These are phyloP conservation scores for Canavalia ensiformis DNA, from an alignment of 306 rosid species.

Conservation along the genomic window DNA sequence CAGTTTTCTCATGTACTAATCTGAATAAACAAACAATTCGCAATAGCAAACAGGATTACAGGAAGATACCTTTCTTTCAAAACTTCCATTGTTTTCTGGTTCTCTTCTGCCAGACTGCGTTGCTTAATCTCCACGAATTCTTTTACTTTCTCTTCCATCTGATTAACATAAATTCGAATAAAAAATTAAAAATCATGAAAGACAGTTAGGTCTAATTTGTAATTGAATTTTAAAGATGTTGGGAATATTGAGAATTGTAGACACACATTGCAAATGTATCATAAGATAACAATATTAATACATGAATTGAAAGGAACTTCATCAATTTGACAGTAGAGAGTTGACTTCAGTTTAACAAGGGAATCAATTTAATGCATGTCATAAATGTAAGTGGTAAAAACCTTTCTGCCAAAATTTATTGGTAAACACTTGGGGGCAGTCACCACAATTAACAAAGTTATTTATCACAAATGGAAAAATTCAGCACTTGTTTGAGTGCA, in stretches of 20 bases:
- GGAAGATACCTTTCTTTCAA: constrained; percentile 81
- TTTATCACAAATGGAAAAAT: constrained; percentile 1
- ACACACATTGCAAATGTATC: constrained; percentile 12
- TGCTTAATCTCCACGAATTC: constrained; percentile 98
- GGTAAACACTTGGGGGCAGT: constrained; percentile 6
- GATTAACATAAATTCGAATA: constrained; percentile 43
- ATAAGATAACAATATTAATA: constrained; percentile 23
- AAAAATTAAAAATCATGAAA: constrained; percentile 45
- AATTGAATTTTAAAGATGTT: constrained; percentile 26
- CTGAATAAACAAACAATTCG: constrained; percentile 36
- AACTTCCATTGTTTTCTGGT: constrained; percentile 90
- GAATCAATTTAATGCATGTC: background rate
- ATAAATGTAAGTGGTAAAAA: background rate
- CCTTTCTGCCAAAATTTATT: constrained; percentile 16
- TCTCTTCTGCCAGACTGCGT: constrained; percentile 96
- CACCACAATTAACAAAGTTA: constrained; percentile 4
- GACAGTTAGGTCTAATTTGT: background rate
- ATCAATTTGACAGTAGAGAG: constrained; percentile 30
- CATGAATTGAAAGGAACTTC: constrained; percentile 20
- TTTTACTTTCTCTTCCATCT: constrained; percentile 99
- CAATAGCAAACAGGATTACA: constrained; percentile 32
- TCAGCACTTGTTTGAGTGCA: background rate
- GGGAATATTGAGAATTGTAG: background rate
- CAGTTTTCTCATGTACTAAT: constrained; percentile 3
- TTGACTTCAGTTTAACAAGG: constrained; percentile 24